These are phyloP conservation scores for Irpex sp. DNA, from an alignment of 1,284 basidiomycete genomes.

Conservation along the genomic window DNA sequence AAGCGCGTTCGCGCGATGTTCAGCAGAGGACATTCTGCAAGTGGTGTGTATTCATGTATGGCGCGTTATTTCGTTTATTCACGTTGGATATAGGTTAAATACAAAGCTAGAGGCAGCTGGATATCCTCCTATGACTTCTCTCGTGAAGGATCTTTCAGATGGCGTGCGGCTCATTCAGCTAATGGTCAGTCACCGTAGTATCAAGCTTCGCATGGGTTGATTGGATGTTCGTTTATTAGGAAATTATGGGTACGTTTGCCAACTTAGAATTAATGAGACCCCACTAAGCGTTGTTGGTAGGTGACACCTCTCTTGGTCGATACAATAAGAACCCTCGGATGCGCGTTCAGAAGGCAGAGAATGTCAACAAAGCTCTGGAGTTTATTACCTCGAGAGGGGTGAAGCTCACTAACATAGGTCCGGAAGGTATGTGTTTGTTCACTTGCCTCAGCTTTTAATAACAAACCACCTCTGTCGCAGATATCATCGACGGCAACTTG, in stretches of 20 bases:
- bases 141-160: slow-evolving; percentile 89
- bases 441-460: not conserved
- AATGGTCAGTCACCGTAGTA: slow-evolving; percentile 53
- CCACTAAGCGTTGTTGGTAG: slow-evolving; percentile 30
- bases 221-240: slow-evolving; percentile 41
- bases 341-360: slow-evolving; percentile 96
- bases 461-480: slow-evolving; percentile 33
- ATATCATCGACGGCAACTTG: slow-evolving; percentile 96
- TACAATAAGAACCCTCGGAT: slow-evolving; percentile 90
- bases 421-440: slow-evolving; percentile 60
- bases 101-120: slow-evolving; percentile 86
- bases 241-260: slow-evolving; percentile 75
- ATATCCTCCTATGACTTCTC: slow-evolving; percentile 86
- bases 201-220: not conserved
- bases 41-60: slow-evolving; percentile 47
- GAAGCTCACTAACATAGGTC: slow-evolving; percentile 95
- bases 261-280: too few relatives aligned
- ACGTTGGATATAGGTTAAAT: slow-evolving; percentile 66
- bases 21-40: slow-evolving; percentile 83
- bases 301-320: slow-evolving; percentile 85
- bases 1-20: slow-evolving; percentile 58
- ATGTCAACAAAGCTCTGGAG: slow-evolving; percentile 93
- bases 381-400: slow-evolving; percentile 95
- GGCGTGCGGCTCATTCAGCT: slow-evolving; percentile 92
- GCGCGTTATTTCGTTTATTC: slow-evolving; percentile 4